Evolutionary conservation across 108 stramenopile genomes (phyloP), one percentile per base, ranked within the genome.

Genomic region (Hondaea fermentalgiana): DNA sequence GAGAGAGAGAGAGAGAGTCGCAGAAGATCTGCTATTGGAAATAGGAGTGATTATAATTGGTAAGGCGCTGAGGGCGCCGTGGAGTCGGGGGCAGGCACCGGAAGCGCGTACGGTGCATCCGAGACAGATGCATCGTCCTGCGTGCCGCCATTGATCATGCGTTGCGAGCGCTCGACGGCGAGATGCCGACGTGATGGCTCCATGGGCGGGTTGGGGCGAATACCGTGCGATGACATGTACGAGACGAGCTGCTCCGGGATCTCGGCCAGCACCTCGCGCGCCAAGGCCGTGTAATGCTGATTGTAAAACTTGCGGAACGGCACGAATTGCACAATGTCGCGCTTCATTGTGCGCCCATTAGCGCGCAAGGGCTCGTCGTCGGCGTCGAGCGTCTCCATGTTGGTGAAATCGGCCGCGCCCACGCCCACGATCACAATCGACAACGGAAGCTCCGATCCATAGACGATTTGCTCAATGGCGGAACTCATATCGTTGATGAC

Each of bases 261-360:
- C 51, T 83, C 76, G 19, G 76, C 76, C 8, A 83, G 76, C 16
- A 83, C 76, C 51, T 83, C 76, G 28, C 49, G 49, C 19, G 76
- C 76, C 45, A 83, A 23, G 49, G 76, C 45, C n/a, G 76, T 53
- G 76, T 83, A 83, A 3, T 83, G 76, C 76, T 53, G 45, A 43
- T 83, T 43, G 28, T 12, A n/a, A 45, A 83, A 91, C 5, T 91
- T 90, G 17, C 90, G 28, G 72, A 93, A 90, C 28, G 91, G 92
- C 25, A 93, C 92, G 53, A 94, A 94, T 87, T 94, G 93, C 44
- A 94, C 93, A 29, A 94, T 93, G 88, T 94, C 93, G 19, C 93
- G 90, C 28, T 49, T 88, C 44, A 58, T 58, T 6, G 16, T 42
- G 35, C 43, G 25, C 1, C 87, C 87, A 29, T 87, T 4, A 5